A percentile compares a stretch with the other conserved stretches of the same genome.
These are phyloP conservation scores for Malus domestica DNA, from an alignment of 306 rosid genomes.

Conservation along the genomic window ASM211411v1 NC_041802.1:3168001-3168500, in stretches of 20 bases:
- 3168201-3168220: background rate
- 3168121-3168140: background rate
- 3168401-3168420: background rate
- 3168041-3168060: background rate
- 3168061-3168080: background rate
- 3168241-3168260: background rate
- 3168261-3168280: background rate
- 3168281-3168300: background rate
- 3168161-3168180: background rate
- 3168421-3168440: background rate
- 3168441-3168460: background rate
- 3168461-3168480: background rate
- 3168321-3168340: background rate
- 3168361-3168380: background rate
- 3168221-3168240: background rate
- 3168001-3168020: background rate
- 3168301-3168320: background rate
- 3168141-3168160: background rate
- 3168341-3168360: background rate
- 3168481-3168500: background rate
- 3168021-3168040: background rate
- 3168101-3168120: background rate
- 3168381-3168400: background rate
- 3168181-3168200: background rate
- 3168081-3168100: background rate